A percentile compares a stretch with the other conserved stretches of the same genome.
Evolutionary conservation across 306 rosid species (phyloP).

Genomic region (Quercus wislizeni): DNA sequence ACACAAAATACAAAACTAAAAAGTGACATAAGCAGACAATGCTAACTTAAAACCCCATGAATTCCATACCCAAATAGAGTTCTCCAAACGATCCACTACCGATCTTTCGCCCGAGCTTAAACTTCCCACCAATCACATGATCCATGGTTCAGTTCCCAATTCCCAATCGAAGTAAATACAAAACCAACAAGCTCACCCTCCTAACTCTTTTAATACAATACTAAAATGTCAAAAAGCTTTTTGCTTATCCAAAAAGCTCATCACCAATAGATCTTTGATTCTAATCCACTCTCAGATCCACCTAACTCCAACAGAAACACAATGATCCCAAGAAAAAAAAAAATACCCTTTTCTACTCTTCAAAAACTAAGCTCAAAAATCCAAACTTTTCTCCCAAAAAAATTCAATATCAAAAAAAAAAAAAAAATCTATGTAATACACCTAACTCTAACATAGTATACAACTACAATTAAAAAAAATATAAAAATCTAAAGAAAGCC

Average conservation of each 20-base stretch:
- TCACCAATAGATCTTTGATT: constrained; percentile 21
- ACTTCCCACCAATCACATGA: constrained; percentile 87
- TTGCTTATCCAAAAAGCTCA: constrained; percentile 22
- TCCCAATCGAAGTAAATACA: constrained; percentile 26
- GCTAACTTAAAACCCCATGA: constrained; percentile 13
- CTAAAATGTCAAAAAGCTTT: constrained; percentile 18
- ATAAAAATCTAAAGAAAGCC: constrained; percentile 24
- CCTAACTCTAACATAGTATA: background rate
- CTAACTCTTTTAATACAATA: constrained; percentile 28
- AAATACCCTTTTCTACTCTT: constrained; percentile 9
- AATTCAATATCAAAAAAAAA: background rate
- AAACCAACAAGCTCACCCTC: constrained; percentile 21
- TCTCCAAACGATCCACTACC: constrained; percentile 98
- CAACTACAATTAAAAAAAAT: constrained; percentile 17
- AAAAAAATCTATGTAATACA: constrained; percentile 15
- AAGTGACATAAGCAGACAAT: constrained; percentile 10
- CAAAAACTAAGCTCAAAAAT: constrained; percentile 19
- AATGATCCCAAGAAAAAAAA: constrained; percentile 29
- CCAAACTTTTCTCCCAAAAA: background rate
- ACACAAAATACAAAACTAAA: constrained; percentile 14
- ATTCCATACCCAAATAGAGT: constrained; percentile 77
- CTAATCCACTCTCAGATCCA: constrained; percentile 59
- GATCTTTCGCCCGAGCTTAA: constrained; percentile 94
- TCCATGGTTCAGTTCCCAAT: constrained; percentile 71
- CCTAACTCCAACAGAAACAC: constrained; percentile 17